phyloP scores from a whole-genome alignment of 768 basidiomycete species.

The Glaciozyma antarctica region DNA sequence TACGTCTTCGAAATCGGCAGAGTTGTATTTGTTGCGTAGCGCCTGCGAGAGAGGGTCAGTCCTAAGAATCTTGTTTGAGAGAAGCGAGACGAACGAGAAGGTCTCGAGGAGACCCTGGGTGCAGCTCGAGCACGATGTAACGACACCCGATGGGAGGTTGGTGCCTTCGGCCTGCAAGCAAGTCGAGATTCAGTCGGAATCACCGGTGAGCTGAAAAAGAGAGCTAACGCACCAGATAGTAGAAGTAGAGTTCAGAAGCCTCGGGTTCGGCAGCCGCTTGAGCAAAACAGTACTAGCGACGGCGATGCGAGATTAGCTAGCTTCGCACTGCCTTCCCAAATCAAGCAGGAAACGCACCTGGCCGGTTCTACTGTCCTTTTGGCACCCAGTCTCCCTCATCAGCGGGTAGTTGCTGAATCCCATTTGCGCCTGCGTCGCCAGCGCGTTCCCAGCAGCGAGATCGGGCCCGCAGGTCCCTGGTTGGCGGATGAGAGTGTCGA shows the following conservation, averaged over 20 bases:
- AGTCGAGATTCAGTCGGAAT: too few relatives aligned
- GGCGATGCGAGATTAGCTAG: neutral
- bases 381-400: slow-evolving; percentile 57
- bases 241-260: slow-evolving; percentile 27
- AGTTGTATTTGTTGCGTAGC: slow-evolving; percentile 28
- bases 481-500: slow-evolving; percentile 45
- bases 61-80: rapidly evolving
- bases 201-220: too few relatives aligned
- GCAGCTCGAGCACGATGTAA: slow-evolving; percentile 24
- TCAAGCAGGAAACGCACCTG: neutral
- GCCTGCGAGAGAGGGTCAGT: neutral
- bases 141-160: slow-evolving; percentile 24
- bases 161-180: slow-evolving; percentile 21
- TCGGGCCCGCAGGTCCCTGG: slow-evolving; percentile 52
- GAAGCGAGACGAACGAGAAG: slow-evolving; percentile 19
- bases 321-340: neutral
- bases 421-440: slow-evolving; percentile 52
- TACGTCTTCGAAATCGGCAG: slow-evolving; percentile 31
- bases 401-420: slow-evolving; percentile 57
- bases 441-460: slow-evolving; percentile 47
- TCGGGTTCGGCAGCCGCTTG: slow-evolving; percentile 21
- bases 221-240: slow-evolving; percentile 13
- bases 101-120: slow-evolving; percentile 14
- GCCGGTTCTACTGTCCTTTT: slow-evolving; percentile 47
- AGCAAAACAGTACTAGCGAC: slow-evolving; percentile 29